These are phyloP conservation scores for Aspergillus oerlinghausenensis DNA, from an alignment of 2,329 filamentous ascomycete species.

Conservation along the genomic window DNA sequence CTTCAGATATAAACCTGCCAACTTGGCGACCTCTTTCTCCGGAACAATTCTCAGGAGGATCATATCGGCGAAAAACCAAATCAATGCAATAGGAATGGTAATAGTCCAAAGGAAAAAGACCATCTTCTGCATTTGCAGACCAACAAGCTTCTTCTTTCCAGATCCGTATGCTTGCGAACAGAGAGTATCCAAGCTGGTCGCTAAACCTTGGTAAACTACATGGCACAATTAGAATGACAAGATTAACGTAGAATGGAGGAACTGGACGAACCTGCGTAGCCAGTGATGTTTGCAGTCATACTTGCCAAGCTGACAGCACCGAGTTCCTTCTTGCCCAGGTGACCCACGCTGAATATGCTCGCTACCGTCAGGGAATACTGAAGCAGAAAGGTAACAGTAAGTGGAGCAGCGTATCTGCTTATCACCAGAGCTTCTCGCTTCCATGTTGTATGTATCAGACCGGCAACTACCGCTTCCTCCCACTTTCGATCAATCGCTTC, in stretches of 20 bases:
- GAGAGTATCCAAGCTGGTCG: slow-evolving; percentile 85
- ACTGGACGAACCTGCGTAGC: slow-evolving; percentile 48
- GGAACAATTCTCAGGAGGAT: slow-evolving; percentile 67
- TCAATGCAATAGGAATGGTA: slow-evolving; percentile 64
- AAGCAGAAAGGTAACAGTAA: slow-evolving; percentile 70
- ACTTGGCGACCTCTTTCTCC: slow-evolving; percentile 62
- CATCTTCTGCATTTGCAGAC: slow-evolving; percentile 77
- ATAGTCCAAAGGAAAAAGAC: slow-evolving; percentile 69
- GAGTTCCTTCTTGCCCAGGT: slow-evolving; percentile 66
- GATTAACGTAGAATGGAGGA: background rate
- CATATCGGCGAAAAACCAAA: slow-evolving; percentile 66
- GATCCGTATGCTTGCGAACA: slow-evolving; percentile 93
- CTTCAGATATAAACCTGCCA: slow-evolving; percentile 70
- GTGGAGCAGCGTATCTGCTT: slow-evolving; percentile 62
- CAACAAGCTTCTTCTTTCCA: slow-evolving; percentile 83
- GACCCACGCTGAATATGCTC: slow-evolving; percentile 73
- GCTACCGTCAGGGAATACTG: slow-evolving; percentile 83
- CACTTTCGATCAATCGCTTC: slow-evolving; percentile 68
- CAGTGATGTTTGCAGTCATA: slow-evolving; percentile 77
- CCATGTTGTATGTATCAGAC: slow-evolving; percentile 85
- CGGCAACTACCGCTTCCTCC: slow-evolving; percentile 77
- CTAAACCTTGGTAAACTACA: slow-evolving; percentile 70
- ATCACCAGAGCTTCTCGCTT: slow-evolving; percentile 82
- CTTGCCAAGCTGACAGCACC: slow-evolving; percentile 64
- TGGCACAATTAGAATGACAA: slow-evolving; percentile 23